Conservation (phyloP, 768 basidiomycete species). For the Amanita inopinata region DNA sequence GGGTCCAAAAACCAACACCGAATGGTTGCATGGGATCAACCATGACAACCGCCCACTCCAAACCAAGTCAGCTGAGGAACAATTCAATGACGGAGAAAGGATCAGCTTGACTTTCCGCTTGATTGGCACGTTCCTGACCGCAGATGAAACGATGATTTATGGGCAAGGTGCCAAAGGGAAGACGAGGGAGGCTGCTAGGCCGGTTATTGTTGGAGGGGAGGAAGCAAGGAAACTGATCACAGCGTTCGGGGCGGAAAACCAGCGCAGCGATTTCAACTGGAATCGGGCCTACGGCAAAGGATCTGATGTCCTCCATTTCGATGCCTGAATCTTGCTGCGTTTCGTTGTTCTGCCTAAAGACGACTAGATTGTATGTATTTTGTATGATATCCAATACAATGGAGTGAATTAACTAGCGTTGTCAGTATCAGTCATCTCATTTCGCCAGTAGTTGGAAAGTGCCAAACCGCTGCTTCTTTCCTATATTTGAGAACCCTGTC, state of each 20-base stretch:
- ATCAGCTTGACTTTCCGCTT: constrained; percentile 75
- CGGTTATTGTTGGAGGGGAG: constrained; percentile 42
- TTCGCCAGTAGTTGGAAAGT: too few relatives aligned
- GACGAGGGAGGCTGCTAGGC: constrained; percentile 38
- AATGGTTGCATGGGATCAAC: constrained; percentile 71
- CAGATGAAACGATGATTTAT: constrained; percentile 42
- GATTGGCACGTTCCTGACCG: constrained; percentile 66
- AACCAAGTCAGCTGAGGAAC: constrained; percentile 48
- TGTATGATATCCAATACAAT: too few relatives aligned
- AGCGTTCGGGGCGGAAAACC: constrained; percentile 72
- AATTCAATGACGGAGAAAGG: constrained; percentile 44
- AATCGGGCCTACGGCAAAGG: constrained; percentile 53
- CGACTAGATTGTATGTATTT: too few relatives aligned
- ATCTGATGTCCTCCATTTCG: constrained; percentile 59
- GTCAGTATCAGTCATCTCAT: too few relatives aligned
- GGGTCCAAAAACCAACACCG: constrained; percentile 61
- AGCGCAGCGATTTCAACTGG: constrained; percentile 64
- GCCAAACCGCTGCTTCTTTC: too few relatives aligned
- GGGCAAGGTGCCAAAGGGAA: constrained; percentile 70
- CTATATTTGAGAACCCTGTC: too few relatives aligned
- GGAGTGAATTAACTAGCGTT: too few relatives aligned
- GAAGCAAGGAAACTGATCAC: constrained; percentile 41
- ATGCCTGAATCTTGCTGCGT: not conserved
- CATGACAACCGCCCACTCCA: constrained; percentile 58
- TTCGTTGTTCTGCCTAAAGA: too few relatives aligned